Evolutionary conservation across 176 grass and related monocot species (phyloP).

Genomic region (Calamus simplicifolius): DNA sequence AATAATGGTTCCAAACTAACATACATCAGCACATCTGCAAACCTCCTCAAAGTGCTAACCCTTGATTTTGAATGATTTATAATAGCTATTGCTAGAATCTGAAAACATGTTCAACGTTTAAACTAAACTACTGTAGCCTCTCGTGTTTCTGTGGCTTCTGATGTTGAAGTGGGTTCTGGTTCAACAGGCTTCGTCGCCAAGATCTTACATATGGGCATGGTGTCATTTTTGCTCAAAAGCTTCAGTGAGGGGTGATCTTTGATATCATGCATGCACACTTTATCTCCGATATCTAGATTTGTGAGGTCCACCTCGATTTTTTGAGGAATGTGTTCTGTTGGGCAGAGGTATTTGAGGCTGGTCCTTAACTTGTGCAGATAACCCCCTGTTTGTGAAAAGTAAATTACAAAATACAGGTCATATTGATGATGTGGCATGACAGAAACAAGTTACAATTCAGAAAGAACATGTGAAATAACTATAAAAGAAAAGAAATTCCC

Average conservation of each 20-base stretch:
- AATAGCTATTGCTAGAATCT: too few species aligned
- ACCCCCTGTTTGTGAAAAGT: slow-evolving; percentile 44
- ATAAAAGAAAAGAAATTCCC: too few species aligned
- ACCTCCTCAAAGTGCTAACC: too few species aligned
- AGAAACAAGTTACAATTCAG: too few species aligned
- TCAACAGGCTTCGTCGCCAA: slow-evolving; percentile 45
- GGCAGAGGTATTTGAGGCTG: slow-evolving; percentile 57
- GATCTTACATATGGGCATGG: slow-evolving; percentile 71
- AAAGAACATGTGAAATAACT: too few species aligned
- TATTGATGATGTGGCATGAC: too few species aligned
- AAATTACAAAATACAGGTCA: too few species aligned
- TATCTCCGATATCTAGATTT: slow-evolving; percentile 84
- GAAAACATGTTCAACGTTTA: too few species aligned
- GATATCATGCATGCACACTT: slow-evolving; percentile 55
- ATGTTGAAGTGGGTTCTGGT: slow-evolving; percentile 12
- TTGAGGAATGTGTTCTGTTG: slow-evolving; percentile 75
- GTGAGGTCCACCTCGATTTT: slow-evolving; percentile 88
- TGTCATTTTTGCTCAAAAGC: slow-evolving; percentile 60
- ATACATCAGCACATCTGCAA: too few species aligned
- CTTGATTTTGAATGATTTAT: too few species aligned
- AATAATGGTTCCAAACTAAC: too few species aligned
- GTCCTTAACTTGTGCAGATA: slow-evolving; percentile 78
- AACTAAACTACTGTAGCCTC: slow-evolving; percentile 14
- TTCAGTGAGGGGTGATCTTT: slow-evolving; percentile 47
- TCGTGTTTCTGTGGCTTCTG: slow-evolving; percentile 12